Evolutionary conservation across 2,329 filamentous ascomycete species (phyloP).

Genomic region (Beauveria sp.): DNA sequence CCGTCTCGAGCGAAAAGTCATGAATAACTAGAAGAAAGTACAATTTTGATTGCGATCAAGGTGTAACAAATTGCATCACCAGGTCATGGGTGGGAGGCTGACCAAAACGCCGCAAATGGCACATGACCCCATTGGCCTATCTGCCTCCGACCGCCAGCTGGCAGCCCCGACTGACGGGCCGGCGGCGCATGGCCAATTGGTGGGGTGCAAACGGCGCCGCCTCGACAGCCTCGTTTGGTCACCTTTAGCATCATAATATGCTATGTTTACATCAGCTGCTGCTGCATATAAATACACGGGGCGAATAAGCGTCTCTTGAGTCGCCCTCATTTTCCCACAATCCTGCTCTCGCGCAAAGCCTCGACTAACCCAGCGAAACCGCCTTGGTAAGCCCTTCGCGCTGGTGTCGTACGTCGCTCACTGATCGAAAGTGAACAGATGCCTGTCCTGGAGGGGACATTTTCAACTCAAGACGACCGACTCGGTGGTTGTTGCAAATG

Average conservation of each 20-base stretch:
- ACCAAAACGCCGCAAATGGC: not conserved
- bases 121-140: not conserved
- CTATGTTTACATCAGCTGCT: no score
- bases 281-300: not conserved
- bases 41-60: no score
- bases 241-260: not conserved
- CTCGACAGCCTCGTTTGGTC: not conserved
- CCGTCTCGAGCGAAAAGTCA: not conserved
- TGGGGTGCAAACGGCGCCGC: constrained; percentile 2
- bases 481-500: constrained; percentile 6
- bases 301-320: not conserved
- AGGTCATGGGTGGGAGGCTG: not conserved
- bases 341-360: not conserved
- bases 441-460: not conserved
- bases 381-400: not conserved
- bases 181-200: not conserved
- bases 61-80: not conserved
- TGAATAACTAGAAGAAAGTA: not conserved
- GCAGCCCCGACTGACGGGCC: constrained; percentile 2
- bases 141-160: not conserved
- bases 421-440: constrained; percentile 1
- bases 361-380: not conserved
- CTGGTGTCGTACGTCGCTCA: constrained; percentile 6
- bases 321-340: not conserved
- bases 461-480: constrained; percentile 3